Conservation (phyloP, 2,329 filamentous ascomycete genomes). For the Trichoderma arundinaceum region DNA sequence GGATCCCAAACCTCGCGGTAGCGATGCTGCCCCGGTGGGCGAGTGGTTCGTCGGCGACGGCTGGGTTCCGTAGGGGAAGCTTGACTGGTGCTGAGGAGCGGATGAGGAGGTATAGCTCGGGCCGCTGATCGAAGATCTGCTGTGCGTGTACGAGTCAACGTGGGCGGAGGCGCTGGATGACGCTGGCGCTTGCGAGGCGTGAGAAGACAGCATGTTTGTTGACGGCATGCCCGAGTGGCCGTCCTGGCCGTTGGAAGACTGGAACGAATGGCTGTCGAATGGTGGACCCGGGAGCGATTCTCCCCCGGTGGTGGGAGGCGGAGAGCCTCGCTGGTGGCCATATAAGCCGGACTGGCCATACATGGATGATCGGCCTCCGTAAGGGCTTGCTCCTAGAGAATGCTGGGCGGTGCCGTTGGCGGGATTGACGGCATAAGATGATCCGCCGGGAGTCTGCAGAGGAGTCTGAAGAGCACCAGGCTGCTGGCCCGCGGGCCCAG, state of each 20-base stretch:
- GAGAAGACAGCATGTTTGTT: conserved; percentile 39
- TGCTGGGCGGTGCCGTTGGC: conserved; percentile 41
- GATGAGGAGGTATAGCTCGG: conserved; percentile 64
- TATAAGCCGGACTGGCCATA: conserved; percentile 61
- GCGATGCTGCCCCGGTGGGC: conserved; percentile 50
- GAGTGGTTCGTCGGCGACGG: conserved; percentile 52
- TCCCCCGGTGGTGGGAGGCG: conserved; percentile 58
- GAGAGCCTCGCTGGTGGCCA: conserved; percentile 44
- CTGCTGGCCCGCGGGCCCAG: conserved; percentile 44
- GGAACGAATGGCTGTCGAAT: conserved; percentile 71
- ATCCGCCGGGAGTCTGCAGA: conserved; percentile 37
- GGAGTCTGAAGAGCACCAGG: conserved; percentile 32
- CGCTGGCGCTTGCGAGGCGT: conserved; percentile 52
- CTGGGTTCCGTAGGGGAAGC: conserved; percentile 50
- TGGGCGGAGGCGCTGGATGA: conserved; percentile 60
- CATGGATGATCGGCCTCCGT: conserved; percentile 40
- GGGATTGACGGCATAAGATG: conserved; percentile 61
- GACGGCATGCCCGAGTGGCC: conserved; percentile 40
- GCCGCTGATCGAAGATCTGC: conserved; percentile 61
- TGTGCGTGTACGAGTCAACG: conserved; percentile 60
- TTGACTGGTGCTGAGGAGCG: conserved; percentile 53
- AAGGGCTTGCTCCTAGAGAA: conserved; percentile 40
- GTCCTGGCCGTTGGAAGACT: conserved; percentile 51
- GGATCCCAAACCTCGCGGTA: conserved; percentile 48
- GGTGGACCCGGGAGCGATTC: conserved; percentile 70